A percentile compares a stretch with the other conserved stretches of the same genome.
phyloP scores from a whole-genome alignment of 495 filamentous ascomycete genomes.

The Haplographium delicatum region DNA sequence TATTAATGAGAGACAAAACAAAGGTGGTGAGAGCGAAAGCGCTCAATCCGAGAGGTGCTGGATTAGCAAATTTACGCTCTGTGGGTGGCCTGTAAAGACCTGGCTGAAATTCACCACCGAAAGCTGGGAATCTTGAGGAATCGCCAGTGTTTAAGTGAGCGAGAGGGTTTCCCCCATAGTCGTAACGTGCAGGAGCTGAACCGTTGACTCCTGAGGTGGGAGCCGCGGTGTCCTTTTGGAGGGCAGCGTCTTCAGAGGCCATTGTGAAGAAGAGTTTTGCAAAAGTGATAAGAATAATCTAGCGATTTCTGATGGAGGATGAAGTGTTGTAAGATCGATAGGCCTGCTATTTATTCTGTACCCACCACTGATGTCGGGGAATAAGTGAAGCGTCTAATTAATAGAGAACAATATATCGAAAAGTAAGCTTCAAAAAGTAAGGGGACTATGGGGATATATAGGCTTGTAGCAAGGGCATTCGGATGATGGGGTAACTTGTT shows the following conservation, averaged over 20 bases:
- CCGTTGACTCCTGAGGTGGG: constrained; percentile 23
- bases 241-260: not conserved
- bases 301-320: not conserved
- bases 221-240: constrained; percentile 9
- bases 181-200: constrained; percentile 30
- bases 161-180: constrained; percentile 64
- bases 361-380: constrained; percentile 1
- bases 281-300: not conserved
- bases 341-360: constrained; percentile 11
- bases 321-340: not conserved
- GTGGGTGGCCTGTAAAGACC: constrained; percentile 74
- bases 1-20: constrained; percentile 82
- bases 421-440: not conserved
- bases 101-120: constrained; percentile 95
- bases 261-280: constrained; percentile 8
- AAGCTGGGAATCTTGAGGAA: constrained; percentile 63
- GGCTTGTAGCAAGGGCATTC: constrained; percentile 5
- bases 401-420: not conserved
- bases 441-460: constrained; percentile 15
- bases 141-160: constrained; percentile 61
- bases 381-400: not conserved
- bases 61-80: constrained; percentile 79
- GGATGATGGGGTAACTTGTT: constrained; percentile 19
- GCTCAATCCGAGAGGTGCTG: constrained; percentile 76
- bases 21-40: constrained; percentile 97